Percentiles rank a stretch among this genome's conserved stretches.
These are phyloP conservation scores for Beauveria varroae DNA, from an alignment of 2,329 filamentous ascomycete species.

Conservation along the genomic window DNA sequence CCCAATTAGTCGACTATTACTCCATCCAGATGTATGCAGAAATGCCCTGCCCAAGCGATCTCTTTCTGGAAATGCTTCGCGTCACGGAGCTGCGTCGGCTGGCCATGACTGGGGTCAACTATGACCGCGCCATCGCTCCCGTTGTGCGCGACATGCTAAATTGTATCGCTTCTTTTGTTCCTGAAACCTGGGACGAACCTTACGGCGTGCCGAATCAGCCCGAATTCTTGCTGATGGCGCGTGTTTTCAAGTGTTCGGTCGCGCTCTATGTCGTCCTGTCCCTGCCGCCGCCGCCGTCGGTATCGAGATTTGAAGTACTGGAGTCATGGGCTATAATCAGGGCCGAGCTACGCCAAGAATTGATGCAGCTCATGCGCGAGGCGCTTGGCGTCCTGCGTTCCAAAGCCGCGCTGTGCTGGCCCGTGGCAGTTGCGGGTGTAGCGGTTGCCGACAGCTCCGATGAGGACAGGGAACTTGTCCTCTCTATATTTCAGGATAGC, in stretches of 20 bases:
- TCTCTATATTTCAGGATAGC: not conserved
- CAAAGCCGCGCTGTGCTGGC: not conserved
- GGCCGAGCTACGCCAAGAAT: not conserved
- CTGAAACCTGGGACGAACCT: not conserved
- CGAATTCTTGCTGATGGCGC: not conserved
- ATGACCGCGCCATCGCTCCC: not conserved
- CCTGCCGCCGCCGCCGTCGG: not conserved
- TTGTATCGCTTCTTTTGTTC: not conserved
- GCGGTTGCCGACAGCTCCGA: not conserved
- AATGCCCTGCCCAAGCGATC: not conserved
- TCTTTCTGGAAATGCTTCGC: not conserved
- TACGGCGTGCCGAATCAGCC: not conserved
- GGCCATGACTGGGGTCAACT: not conserved
- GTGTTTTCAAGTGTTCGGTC: not conserved
- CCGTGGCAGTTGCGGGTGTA: not conserved
- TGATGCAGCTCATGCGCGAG: constrained; percentile 1
- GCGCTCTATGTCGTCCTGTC: not conserved
- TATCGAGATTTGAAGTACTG: not conserved
- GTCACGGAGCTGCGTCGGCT: not conserved
- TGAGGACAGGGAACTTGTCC: not conserved
- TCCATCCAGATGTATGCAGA: not conserved
- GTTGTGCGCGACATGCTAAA: not conserved
- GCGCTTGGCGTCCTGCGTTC: not conserved
- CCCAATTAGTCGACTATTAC: not conserved
- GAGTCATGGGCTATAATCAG: not conserved